phyloP scores from a whole-genome alignment of 1,139 yeast genomes.

The Magnusiomyces tetraspermus region DNA sequence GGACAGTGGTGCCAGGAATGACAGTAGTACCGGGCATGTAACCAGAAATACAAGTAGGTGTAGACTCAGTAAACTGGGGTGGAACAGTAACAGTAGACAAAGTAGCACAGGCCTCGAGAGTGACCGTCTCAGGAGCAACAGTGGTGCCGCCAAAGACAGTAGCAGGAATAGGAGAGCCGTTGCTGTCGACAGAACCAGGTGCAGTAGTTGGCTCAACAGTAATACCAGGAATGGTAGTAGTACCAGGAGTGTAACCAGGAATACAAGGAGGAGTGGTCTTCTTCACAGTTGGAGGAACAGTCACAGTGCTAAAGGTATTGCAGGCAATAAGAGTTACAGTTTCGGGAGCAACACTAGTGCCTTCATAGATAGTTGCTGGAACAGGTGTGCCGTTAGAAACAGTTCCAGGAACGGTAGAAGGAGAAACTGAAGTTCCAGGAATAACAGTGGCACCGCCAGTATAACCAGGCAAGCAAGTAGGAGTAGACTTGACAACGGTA shows the following conservation, averaged over 20 bases:
- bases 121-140: constrained; percentile 2
- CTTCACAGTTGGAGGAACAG: constrained; percentile 5
- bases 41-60: constrained; percentile 2
- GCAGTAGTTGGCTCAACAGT: constrained; percentile 2
- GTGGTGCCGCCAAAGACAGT: constrained; percentile 10
- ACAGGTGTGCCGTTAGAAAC: background rate
- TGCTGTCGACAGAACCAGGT: constrained; percentile 1
- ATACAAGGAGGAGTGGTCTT: background rate
- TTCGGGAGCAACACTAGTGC: background rate
- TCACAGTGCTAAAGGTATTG: constrained; percentile 1
- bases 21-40: constrained; percentile 9
- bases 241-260: background rate
- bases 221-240: constrained; percentile 7
- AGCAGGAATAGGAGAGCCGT: background rate
- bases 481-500: background rate
- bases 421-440: background rate
- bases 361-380: background rate
- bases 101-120: constrained; percentile 9
- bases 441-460: too few relatives aligned
- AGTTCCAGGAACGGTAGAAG: background rate
- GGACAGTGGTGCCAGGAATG: constrained; percentile 6
- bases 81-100: constrained; percentile 8
- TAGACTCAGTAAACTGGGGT: background rate
- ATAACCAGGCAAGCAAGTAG: background rate
- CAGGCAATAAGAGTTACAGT: background rate